Evolutionary conservation across 169 alveolate species (phyloP), one percentile per base, ranked within the genome.

Genomic region (Plasmodium sp.): DNA sequence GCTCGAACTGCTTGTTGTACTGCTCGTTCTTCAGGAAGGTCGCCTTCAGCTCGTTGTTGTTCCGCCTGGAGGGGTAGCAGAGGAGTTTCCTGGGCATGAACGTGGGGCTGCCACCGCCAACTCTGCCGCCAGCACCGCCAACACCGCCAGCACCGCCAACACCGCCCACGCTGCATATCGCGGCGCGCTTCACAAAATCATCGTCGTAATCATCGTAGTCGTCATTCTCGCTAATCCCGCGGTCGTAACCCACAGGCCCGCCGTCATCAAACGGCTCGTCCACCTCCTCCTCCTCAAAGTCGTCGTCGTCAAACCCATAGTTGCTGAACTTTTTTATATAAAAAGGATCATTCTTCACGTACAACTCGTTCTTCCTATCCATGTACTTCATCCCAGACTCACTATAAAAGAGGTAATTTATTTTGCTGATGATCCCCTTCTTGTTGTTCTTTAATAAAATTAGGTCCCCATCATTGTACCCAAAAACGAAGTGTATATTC

Each of bases 341-440:
- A 86, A 86, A 86, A 36, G 36, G 31, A 0, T 86, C 82, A 77
- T 45, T 75, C 45, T 86, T 86, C 16, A 86, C 81, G 22, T 43
- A 34, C n/a, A 41, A 14, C 2, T 86, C 74, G n/a, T 86, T 75
- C 4, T 75, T 75, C 27, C 33, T 79, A 22, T 74, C 67, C 41
- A 54, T 51, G 56, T 75, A 75, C 81, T 86, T 75, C 45, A 75
- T n/a, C 41, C 93, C 93, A 12, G 85, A 16, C 67, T 86, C 93
- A 34, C 82, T 75, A 45, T 86, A 75, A 86, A 75, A 86, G 45
- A 86, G 43, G 39, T 86, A 14, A 75, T 51, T 54, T 22, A 86
- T 86, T 86, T 86, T 77, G 67, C 93, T 75, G 4, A 79, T 34
- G 14, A 71, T 51, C 1, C 93, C 93, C n/a, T 75, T 86, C 45